Conservation (phyloP, 352 stramenopile genomes). For the Pythium vanterpoolii region DNA sequence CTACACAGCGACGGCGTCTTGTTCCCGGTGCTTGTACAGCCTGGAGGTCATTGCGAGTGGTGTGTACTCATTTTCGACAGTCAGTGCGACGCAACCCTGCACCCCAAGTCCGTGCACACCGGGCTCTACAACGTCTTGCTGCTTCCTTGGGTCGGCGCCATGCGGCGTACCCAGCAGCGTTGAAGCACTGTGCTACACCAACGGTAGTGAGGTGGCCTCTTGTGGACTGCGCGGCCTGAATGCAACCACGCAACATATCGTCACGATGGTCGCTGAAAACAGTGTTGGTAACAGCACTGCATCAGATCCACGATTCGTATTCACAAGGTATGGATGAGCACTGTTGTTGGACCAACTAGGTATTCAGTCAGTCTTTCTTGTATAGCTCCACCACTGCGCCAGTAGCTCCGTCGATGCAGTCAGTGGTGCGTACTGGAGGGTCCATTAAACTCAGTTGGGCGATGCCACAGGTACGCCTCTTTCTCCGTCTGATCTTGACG, state of each 20-base stretch:
- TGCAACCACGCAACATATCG: conserved; percentile 27
- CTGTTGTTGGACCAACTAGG: background rate
- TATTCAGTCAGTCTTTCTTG: background rate
- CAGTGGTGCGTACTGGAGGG: conserved; percentile 25
- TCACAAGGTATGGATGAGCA: conserved; percentile 23
- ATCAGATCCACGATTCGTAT: conserved; percentile 13
- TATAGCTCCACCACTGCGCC: conserved; percentile 26
- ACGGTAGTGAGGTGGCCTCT: background rate
- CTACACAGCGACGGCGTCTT: conserved; percentile 15
- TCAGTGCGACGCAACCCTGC: background rate
- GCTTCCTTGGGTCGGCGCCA: background rate
- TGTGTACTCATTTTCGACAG: background rate
- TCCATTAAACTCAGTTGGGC: conserved; percentile 34
- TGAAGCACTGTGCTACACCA: conserved; percentile 17
- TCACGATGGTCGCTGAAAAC: conserved; percentile 33
- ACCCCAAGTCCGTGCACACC: conserved; percentile 6
- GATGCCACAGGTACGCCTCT: conserved; percentile 29
- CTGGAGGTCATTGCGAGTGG: background rate
- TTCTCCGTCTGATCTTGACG: background rate
- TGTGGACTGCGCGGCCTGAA: conserved; percentile 32
- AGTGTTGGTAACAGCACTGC: conserved; percentile 28
- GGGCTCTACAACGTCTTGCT: conserved; percentile 17
- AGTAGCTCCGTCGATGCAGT: conserved; percentile 24
- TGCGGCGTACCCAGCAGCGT: conserved; percentile 25
- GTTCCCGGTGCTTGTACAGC: conserved; percentile 27